Percentiles rank a stretch among this genome's conserved stretches.
phyloP scores from a whole-genome alignment of 495 filamentous ascomycete genomes.

The Penicillium pancosmium region DNA sequence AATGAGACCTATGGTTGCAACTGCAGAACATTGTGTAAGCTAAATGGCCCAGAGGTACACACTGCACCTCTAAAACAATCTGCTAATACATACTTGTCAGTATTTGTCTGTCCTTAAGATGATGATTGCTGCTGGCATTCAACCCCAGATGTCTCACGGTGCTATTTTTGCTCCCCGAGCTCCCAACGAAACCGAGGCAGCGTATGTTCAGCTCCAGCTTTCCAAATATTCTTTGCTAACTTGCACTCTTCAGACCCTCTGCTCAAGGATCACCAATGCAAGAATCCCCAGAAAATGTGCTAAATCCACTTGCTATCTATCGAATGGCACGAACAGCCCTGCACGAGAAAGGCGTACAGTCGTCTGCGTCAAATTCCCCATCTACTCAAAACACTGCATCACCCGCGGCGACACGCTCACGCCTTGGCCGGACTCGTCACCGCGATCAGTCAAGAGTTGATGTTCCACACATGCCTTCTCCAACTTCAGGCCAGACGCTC shows the following conservation, averaged over 20 bases:
- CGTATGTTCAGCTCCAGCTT: constrained; percentile 5
- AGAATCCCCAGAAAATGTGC: constrained; percentile 21
- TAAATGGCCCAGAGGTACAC: background rate
- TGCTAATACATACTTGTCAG: constrained; percentile 5
- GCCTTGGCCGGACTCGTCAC: background rate
- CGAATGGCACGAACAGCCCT: constrained; percentile 28
- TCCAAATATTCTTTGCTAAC: background rate
- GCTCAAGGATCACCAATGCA: constrained; percentile 15
- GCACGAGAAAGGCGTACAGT: constrained; percentile 15
- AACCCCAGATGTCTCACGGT: constrained; percentile 3
- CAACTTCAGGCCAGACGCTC: background rate
- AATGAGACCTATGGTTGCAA: constrained; percentile 26
- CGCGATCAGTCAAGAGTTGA: background rate
- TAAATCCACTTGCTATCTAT: constrained; percentile 28
- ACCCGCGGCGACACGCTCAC: background rate
- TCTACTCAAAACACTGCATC: constrained; percentile 7
- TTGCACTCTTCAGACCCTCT: background rate
- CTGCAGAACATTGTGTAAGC: constrained; percentile 25
- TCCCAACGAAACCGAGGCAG: background rate
- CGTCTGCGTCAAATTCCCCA: constrained; percentile 8
- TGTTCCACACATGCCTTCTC: background rate
- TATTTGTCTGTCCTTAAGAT: constrained; percentile 22
- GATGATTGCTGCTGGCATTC: constrained; percentile 21
- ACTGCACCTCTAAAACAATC: background rate
- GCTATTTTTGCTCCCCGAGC: background rate